Conservation (phyloP, 768 basidiomycete species). For the Auriscalpium microsporum region DNA sequence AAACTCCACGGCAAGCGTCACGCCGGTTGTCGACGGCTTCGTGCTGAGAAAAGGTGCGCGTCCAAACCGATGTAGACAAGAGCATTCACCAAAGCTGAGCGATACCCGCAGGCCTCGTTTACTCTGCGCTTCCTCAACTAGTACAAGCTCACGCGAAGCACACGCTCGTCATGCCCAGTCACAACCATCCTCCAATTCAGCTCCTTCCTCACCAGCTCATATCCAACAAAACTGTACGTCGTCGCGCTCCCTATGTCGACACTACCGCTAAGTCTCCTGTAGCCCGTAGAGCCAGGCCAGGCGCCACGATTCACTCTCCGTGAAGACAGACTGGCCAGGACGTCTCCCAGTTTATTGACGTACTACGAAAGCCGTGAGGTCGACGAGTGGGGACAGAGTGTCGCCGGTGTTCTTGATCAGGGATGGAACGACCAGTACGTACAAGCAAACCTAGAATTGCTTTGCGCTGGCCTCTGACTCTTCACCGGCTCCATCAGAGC, state of each 20-base stretch:
- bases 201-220: conserved; percentile 85
- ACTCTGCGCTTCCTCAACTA: conserved; percentile 69
- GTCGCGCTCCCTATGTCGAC: conserved; percentile 6
- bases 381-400: conserved; percentile 90
- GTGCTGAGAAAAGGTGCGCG: conserved; percentile 83
- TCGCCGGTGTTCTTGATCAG: conserved; percentile 77
- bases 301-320: conserved; percentile 63
- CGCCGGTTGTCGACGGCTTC: conserved; percentile 95
- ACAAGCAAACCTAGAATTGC: no score
- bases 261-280: neutral
- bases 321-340: conserved; percentile 61
- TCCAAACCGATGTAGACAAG: no score
- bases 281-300: conserved; percentile 68
- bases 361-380: conserved; percentile 81
- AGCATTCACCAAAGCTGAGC: no score
- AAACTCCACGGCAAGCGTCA: conserved; percentile 80
- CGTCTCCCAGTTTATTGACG: conserved; percentile 71
- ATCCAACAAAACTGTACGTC: conserved; percentile 57
- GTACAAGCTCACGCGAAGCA: conserved; percentile 75
- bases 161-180: conserved; percentile 43
- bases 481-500: conserved; percentile 29
- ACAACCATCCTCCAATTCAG: conserved; percentile 50
- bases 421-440: conserved; percentile 85
- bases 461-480: no score
- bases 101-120: conserved; percentile 53